These are phyloP conservation scores for Phytophthora quininea DNA, from an alignment of 352 stramenopile genomes.

Conservation along the genomic window DNA sequence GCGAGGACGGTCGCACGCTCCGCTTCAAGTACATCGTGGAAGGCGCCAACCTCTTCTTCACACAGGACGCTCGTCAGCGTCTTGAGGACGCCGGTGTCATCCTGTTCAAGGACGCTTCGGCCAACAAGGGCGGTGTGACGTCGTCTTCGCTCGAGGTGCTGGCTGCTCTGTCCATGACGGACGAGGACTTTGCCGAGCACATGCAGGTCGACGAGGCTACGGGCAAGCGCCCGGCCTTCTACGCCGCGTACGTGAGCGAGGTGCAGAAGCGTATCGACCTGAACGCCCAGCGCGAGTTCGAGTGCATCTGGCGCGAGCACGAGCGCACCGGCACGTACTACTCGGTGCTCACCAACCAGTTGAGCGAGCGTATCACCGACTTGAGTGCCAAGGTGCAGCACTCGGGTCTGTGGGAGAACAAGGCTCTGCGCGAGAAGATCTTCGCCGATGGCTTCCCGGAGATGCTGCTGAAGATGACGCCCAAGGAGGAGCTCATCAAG, in stretches of 20 bases:
- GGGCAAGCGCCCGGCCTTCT: conserved; percentile 67
- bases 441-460: conserved; percentile 81
- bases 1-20: conserved; percentile 73
- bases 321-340: conserved; percentile 72
- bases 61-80: conserved; percentile 92
- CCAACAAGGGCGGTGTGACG: conserved; percentile 87
- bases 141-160: conserved; percentile 83
- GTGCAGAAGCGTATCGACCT: conserved; percentile 82
- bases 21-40: conserved; percentile 97
- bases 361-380: conserved; percentile 84
- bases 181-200: conserved; percentile 82
- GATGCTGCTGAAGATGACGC: conserved; percentile 60
- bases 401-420: conserved; percentile 77
- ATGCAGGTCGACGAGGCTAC: conserved; percentile 77
- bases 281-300: conserved; percentile 82
- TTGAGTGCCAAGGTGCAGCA: conserved; percentile 84
- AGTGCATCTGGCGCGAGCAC: conserved; percentile 87
- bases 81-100: conserved; percentile 96
- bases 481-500: conserved; percentile 67
- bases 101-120: conserved; percentile 97
- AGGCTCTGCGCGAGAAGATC: conserved; percentile 68
- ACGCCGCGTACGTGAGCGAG: conserved; percentile 79
- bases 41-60: conserved; percentile 98
- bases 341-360: conserved; percentile 74
- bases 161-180: conserved; percentile 70